Conservation (phyloP, 352 stramenopile species). For the Phytophthora sojae region DNA sequence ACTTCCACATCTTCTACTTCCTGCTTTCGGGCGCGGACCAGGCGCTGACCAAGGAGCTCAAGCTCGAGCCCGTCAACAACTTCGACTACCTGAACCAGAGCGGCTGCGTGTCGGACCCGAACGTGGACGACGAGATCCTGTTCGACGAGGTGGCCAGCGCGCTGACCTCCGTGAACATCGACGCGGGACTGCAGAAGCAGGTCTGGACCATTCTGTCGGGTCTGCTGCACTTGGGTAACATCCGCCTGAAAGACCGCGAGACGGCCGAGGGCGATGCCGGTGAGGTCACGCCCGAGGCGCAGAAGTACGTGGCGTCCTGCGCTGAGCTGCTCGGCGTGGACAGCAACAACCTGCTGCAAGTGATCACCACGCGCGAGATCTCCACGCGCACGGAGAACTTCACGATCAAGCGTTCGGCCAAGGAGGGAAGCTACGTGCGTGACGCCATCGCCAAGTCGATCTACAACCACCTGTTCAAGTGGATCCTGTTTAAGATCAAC, state of each 20-base stretch:
- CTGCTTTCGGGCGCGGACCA: slow-evolving; percentile 80
- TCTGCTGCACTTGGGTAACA: slow-evolving; percentile 85
- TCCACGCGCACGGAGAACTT: slow-evolving; percentile 84
- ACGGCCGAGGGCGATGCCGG: slow-evolving; percentile 81
- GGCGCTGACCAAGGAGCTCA: slow-evolving; percentile 61
- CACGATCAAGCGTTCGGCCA: slow-evolving; percentile 78
- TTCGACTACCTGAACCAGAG: slow-evolving; percentile 91
- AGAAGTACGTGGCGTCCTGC: slow-evolving; percentile 63
- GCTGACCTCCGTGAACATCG: slow-evolving; percentile 80
- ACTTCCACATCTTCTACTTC: slow-evolving; percentile 95
- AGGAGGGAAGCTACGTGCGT: slow-evolving; percentile 84
- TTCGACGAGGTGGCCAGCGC: slow-evolving; percentile 88
- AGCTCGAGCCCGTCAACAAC: slow-evolving; percentile 60
- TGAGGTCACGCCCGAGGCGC: slow-evolving; percentile 64
- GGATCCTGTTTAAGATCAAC: slow-evolving; percentile 88
- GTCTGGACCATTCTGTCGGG: slow-evolving; percentile 82
- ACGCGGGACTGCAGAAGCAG: slow-evolving; percentile 69
- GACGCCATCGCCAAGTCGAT: slow-evolving; percentile 95
- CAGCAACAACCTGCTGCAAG: slow-evolving; percentile 56
- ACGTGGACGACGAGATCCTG: slow-evolving; percentile 88
- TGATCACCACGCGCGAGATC: slow-evolving; percentile 87
- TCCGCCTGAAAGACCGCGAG: slow-evolving; percentile 78
- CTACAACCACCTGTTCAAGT: slow-evolving; percentile 92
- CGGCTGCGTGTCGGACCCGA: slow-evolving; percentile 80
- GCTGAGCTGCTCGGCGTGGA: slow-evolving; percentile 83